Conservation (phyloP, 106 monocot species). For the Apostasia ramifera region DNA sequence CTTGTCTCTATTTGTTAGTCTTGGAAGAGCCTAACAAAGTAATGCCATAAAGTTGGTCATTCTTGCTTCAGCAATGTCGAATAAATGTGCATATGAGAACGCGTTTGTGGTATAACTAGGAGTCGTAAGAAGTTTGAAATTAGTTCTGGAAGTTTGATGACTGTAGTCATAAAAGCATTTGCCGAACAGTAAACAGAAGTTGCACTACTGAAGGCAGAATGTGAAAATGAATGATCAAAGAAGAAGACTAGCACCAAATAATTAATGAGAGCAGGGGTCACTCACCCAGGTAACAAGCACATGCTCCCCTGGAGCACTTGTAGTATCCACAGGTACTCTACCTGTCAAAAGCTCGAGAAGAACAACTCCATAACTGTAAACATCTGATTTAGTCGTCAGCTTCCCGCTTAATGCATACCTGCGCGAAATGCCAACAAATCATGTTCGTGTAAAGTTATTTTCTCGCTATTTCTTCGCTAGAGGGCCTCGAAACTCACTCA, state of each 20-base stretch:
- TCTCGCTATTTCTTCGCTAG: not conserved
- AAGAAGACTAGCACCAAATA: not conserved
- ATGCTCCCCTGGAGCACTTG: conserved; percentile 63
- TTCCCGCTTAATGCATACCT: conserved; percentile 86
- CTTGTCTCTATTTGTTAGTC: conserved; percentile 83
- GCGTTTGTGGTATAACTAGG: no score
- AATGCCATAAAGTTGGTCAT: not conserved
- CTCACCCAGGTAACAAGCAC: conserved; percentile 89
- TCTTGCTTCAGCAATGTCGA: no score
- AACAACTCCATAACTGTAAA: conserved; percentile 94
- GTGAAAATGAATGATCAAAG: not conserved
- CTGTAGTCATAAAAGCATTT: not conserved
- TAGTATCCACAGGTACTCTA: conserved; percentile 60
- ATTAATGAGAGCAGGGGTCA: not conserved
- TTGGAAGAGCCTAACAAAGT: conserved; percentile 66
- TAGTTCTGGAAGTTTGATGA: not conserved
- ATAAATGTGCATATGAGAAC: not conserved
- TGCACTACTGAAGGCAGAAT: not conserved
- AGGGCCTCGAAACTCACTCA: conserved; percentile 43
- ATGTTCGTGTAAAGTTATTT: not conserved
- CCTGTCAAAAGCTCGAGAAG: conserved; percentile 87
- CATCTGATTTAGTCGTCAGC: conserved; percentile 92
- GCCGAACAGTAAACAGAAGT: no score
- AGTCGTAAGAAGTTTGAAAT: no score
- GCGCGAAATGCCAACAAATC: conserved; percentile 10